phyloP scores from a whole-genome alignment of 2,329 filamentous ascomycete species.

The Arachnomyces sp. region DNA sequence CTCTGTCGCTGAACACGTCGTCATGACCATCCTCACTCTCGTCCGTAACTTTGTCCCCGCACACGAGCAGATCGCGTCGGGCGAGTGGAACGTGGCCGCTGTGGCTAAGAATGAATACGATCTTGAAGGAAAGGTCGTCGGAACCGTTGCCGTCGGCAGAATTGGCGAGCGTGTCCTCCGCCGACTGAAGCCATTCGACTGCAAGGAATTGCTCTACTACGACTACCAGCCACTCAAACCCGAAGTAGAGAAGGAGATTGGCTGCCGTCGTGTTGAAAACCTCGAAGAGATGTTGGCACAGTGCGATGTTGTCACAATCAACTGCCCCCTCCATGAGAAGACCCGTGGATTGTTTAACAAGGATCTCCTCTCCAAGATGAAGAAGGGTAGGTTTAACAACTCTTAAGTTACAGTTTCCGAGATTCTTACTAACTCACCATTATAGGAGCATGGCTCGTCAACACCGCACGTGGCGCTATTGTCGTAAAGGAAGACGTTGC shows the following conservation, averaged over 20 bases:
- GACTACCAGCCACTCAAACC: conserved; percentile 91
- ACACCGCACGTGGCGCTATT: conserved; percentile 97
- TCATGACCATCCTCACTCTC: conserved; percentile 96
- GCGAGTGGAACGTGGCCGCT: conserved; percentile 91
- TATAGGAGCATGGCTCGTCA: conserved; percentile 85
- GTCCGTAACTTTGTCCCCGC: conserved; percentile 98
- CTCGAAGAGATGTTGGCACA: conserved; percentile 91
- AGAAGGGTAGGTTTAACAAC: conserved; percentile 59
- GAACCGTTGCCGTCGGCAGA: conserved; percentile 92
- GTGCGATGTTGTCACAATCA: conserved; percentile 98
- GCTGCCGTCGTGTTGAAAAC: conserved; percentile 76
- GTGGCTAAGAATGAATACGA: conserved; percentile 99
- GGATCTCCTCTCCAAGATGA: conserved; percentile 98
- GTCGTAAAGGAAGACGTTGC: conserved; percentile 99
- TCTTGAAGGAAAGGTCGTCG: conserved; percentile 93
- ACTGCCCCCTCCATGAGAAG: conserved; percentile 98
- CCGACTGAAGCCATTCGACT: conserved; percentile 94
- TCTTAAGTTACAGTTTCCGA: conserved; percentile 2
- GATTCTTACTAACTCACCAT: conserved; percentile 6
- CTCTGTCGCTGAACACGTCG: conserved; percentile 95
- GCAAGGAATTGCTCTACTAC: conserved; percentile 99
- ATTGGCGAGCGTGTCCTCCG: conserved; percentile 97
- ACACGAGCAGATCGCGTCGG: conserved; percentile 81
- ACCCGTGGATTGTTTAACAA: conserved; percentile 96
- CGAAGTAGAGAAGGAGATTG: conserved; percentile 91